Percentiles rank a stretch among this genome's conserved stretches.
Conservation (phyloP, 306 rosid species). For the Begonia peltatifolia region DNA sequence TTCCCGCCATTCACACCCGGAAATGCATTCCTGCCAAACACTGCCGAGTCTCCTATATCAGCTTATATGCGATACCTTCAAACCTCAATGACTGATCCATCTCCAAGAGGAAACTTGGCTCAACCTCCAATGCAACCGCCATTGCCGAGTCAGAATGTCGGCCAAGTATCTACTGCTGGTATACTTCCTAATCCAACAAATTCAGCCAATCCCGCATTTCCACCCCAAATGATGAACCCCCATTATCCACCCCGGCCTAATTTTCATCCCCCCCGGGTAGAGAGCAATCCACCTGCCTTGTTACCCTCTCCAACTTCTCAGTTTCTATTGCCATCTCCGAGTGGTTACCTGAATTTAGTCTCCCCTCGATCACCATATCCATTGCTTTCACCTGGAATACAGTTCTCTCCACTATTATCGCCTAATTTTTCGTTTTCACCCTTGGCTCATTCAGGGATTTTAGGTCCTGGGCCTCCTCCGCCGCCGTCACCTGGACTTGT, state of each 20-base stretch:
- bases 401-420: conserved; percentile 53
- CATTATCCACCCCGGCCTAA: conserved; percentile 24
- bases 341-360: conserved; percentile 46
- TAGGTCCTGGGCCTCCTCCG: conserved; percentile 89
- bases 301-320: conserved; percentile 83
- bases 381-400: conserved; percentile 69
- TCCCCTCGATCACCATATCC: conserved; percentile 82
- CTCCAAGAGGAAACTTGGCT: conserved; percentile 33
- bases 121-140: conserved; percentile 26
- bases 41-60: conserved; percentile 78
- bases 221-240: conserved; percentile 38
- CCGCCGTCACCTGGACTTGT: conserved; percentile 73
- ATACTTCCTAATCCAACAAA: conserved; percentile 52
- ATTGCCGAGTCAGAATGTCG: conserved; percentile 20
- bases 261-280: conserved; percentile 33
- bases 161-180: conserved; percentile 27
- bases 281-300: conserved; percentile 29
- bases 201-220: conserved; percentile 14
- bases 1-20: conserved; percentile 32
- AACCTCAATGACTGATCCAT: conserved; percentile 49
- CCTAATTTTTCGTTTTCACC: conserved; percentile 74
- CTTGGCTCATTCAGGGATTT: conserved; percentile 60
- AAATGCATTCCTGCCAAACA: conserved; percentile 38
- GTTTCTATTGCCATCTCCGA: conserved; percentile 75
- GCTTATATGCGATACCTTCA: conserved; percentile 94